Conservation (phyloP, 768 basidiomycete genomes). For the Hirschioporus abietinus region DNA sequence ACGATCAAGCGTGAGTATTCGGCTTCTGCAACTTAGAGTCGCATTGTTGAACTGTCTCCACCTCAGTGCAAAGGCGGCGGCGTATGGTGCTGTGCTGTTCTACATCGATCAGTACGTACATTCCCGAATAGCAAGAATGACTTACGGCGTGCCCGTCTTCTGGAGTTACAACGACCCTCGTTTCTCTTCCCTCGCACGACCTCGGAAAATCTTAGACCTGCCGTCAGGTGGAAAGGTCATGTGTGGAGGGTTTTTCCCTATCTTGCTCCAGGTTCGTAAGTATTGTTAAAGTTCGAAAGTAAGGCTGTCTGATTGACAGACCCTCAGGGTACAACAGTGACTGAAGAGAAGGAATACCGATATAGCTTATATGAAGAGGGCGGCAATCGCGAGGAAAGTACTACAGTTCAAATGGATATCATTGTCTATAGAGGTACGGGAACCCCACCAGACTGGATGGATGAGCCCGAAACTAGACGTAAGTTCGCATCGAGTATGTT, state of each 20-base stretch:
- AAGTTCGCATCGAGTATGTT: not conserved
- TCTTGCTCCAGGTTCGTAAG: not conserved
- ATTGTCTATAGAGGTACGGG: not conserved
- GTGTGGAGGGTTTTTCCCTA: not conserved
- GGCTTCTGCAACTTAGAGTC: not conserved
- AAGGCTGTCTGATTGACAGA: not conserved
- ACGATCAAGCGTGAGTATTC: constrained; percentile 44
- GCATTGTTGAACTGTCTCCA: constrained; percentile 7
- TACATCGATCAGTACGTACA: constrained; percentile 44
- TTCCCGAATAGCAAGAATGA: constrained; percentile 40
- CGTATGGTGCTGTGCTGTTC: constrained; percentile 42
- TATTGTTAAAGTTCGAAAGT: not conserved
- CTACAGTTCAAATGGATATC: not conserved
- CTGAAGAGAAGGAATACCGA: not conserved
- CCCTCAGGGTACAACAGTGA: constrained; percentile 8
- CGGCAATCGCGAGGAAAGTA: not conserved
- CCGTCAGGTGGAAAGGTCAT: not conserved
- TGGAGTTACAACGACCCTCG: constrained; percentile 28
- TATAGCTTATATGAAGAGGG: not conserved
- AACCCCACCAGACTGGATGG: not conserved
- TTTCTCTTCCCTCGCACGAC: not conserved
- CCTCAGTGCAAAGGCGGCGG: constrained; percentile 43
- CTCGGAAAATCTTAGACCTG: not conserved
- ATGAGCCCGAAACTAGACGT: not conserved
- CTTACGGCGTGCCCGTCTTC: constrained; percentile 40